Evolutionary conservation across 352 stramenopile species (phyloP), one percentile per base, ranked within the genome.

Genomic region (Globisporangium splendens): DNA sequence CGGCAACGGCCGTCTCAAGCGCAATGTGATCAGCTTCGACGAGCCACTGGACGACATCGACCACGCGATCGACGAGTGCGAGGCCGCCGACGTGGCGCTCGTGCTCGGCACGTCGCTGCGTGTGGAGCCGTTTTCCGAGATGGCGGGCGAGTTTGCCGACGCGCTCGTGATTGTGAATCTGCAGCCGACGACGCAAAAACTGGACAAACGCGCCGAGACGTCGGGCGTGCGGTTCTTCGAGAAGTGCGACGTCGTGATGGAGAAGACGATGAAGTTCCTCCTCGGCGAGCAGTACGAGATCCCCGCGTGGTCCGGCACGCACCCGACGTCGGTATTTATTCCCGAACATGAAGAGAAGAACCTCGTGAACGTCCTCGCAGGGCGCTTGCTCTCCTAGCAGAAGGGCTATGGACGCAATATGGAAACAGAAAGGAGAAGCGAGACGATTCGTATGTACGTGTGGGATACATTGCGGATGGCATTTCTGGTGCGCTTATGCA

Each of bases 21-120:
- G 83, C 41, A 82, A 93, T 44, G 83, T 93, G 17, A 86, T 93
- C 46, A 77, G 79, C 22, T 93, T 93, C 67, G 81, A 93, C 60
- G 77, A 91, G 49, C 81, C 81, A 0, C 63, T 93, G 52, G 83
- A 77, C 8, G 83, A 93, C 50, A 93, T 93, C 41, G 83, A 93
- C 54, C 46, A 69, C 21, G 83, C 81, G 15, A 91, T 93, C 62
- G 81, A 93, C 58, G 73, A 91, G 66, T 91, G 81, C 56, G 83
- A 93, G 44, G 77, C 69, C 2, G 73, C 79, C 6, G 83, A 93
- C 59, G 77, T 91, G 15, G 83, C 83, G 35, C 69, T 93, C 10
- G 83, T 93, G 51, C 70, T 93, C 0, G 83, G 83, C 11, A 93
- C 83, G 39, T 91, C 80, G 48, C 66, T 91, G 46, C 68, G 79